Base-by-base conservation (phyloP, 176 grass and related monocot species). In the Themeda triandra region DNA sequence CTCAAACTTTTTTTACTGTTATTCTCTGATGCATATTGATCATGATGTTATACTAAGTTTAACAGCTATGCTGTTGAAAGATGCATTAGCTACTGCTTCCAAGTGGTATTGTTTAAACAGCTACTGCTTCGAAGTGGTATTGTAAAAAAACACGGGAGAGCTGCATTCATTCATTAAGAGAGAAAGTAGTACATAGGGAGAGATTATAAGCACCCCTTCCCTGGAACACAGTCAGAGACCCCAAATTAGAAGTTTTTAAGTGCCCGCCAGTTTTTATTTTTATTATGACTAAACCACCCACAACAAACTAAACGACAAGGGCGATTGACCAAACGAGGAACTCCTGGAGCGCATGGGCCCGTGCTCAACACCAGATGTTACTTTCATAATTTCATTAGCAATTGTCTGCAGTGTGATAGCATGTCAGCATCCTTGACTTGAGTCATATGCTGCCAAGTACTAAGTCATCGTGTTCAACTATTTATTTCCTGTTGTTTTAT, bases 1-100 rank as follows among this genome's bases (percentile, higher is more conserved):
- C 12, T 35, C 27, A 75, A n/a, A n/a, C 11, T 73, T n/a, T 67
- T 67, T 28, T 27, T 63, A 29, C 0, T 58, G 25, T 45, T 45
- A 1, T 54, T 62, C 64, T 53, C 33, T 73, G 46, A 51, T 78
- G 42, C 5, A 79, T 66, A 40, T 27, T 31, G 49, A 30, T 69
- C 17, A 27, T 77, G 33, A 7, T 59, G 18, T 69, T 15, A 41
- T 68, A 56, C 44, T 67, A 88, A 64, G 74, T 88, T 77, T 78
- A 7, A 29, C 64, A 46, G 46, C 59, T 80, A 56, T 23, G 23
- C 67, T 75, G 13, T 33, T 32, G 59, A 59, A 66, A 74, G 45
- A 74, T 73, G 82, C 48, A 42, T 85, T 79, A 33, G 46, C 21
- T 80, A 13, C 18, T 80, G 42, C 30, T 51, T 12, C 37, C 2